A percentile compares a stretch with the other conserved stretches of the same genome.
These are phyloP conservation scores for Neurospora crassa DNA, from an alignment of 2,329 filamentous ascomycete genomes.

Conservation along the genomic window DNA sequence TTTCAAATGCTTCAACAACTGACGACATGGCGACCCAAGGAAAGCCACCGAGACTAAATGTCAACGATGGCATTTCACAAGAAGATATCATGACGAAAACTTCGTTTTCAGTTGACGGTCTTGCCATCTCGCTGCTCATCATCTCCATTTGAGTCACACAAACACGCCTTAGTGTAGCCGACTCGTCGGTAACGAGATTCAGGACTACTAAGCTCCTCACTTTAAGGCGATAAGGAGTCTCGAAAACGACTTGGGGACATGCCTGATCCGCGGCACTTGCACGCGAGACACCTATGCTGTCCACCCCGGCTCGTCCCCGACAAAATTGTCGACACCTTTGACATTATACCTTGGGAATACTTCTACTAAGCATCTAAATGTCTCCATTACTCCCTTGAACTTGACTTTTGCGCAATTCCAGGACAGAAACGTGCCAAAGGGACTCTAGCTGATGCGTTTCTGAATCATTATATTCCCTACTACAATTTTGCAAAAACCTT, in stretches of 20 bases:
- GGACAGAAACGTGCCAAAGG: no score
- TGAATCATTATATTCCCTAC: no score
- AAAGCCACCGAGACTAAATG: not conserved
- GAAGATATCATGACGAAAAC: not conserved
- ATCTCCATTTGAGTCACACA: not conserved
- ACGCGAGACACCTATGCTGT: not conserved
- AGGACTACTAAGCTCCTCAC: not conserved
- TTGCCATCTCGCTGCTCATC: not conserved
- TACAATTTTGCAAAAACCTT: no score
- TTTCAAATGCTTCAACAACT: not conserved
- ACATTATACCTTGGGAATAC: no score
- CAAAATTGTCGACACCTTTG: no score
- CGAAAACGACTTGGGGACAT: not conserved
- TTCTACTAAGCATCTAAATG: no score
- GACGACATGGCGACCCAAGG: not conserved
- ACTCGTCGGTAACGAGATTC: not conserved
- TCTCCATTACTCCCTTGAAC: no score
- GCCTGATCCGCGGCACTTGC: not conserved
- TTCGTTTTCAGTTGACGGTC: not conserved
- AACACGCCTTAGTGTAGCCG: not conserved
- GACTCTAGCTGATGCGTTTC: no score
- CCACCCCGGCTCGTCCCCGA: no score
- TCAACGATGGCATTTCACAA: not conserved
- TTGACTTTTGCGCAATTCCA: no score
- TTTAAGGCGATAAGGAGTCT: not conserved